Conservation (phyloP, 768 basidiomycete genomes). For the Amanita muscaria region DNA sequence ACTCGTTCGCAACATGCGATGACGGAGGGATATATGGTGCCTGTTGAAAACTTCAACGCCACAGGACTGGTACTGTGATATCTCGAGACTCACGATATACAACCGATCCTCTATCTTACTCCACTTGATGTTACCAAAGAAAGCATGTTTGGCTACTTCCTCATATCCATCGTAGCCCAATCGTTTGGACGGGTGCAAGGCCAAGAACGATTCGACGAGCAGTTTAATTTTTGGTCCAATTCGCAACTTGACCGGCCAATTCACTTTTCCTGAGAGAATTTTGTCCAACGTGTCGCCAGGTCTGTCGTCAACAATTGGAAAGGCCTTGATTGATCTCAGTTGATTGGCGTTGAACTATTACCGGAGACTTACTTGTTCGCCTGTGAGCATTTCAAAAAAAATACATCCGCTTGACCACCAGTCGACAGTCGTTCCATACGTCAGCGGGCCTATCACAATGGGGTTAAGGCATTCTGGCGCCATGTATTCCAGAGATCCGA, state of each 20-base stretch:
- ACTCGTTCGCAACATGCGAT: slow-evolving; percentile 18
- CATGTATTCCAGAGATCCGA: slow-evolving; percentile 41
- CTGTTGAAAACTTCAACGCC: slow-evolving; percentile 17
- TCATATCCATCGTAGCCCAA: slow-evolving; percentile 18
- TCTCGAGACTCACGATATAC: slow-evolving; percentile 33
- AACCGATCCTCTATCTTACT: slow-evolving; percentile 30
- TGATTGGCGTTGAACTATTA: not conserved
- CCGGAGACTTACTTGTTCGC: slow-evolving; percentile 19
- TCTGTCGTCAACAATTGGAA: not conserved
- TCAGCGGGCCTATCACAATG: slow-evolving; percentile 9
- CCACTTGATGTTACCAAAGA: slow-evolving; percentile 41
- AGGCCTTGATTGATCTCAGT: not conserved
- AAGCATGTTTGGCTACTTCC: slow-evolving; percentile 34
- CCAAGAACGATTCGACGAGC: slow-evolving; percentile 34
- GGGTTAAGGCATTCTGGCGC: slow-evolving; percentile 36
- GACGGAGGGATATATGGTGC: slow-evolving; percentile 32
- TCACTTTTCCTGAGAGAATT: slow-evolving; percentile 21
- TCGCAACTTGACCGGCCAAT: slow-evolving; percentile 29
- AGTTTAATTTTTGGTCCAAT: slow-evolving; percentile 34
- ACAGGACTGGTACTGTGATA: not conserved
- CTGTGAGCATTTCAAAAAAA: slow-evolving; percentile 45
- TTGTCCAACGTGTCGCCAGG: slow-evolving; percentile 14
- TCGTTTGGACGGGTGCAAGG: slow-evolving; percentile 26
- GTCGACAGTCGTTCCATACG: slow-evolving; percentile 30
- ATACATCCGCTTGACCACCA: slow-evolving; percentile 48